Evolutionary conservation across 805 yeast genomes (phyloP).

Genomic region (Saccharomyces mikatae): DNA sequence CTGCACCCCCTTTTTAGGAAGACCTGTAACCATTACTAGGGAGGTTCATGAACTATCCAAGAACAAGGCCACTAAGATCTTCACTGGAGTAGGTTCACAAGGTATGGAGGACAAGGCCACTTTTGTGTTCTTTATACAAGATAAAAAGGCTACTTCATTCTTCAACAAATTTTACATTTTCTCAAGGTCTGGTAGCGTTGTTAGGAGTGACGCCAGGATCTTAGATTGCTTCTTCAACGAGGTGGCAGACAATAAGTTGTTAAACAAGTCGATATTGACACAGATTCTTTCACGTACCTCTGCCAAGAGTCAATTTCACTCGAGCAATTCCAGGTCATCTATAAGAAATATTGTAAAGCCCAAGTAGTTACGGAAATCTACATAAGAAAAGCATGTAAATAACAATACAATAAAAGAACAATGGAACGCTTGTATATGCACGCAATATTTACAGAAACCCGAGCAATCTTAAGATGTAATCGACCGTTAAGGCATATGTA

Average conservation of each 20-base stretch:
- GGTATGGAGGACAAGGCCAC: conserved; percentile 28
- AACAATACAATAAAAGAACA: neutral
- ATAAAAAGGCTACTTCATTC: conserved; percentile 10
- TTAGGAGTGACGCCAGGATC: conserved; percentile 24
- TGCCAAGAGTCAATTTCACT: neutral
- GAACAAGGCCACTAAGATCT: conserved; percentile 14
- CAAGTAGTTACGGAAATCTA: neutral
- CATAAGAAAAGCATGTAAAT: conserved; percentile 5
- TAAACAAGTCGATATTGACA: neutral
- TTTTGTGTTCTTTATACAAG: conserved; percentile 19
- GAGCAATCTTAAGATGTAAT: conserved; percentile 43
- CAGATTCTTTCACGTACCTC: neutral
- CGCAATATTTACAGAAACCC: conserved; percentile 18
- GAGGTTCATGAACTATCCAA: conserved; percentile 14
- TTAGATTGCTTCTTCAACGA: conserved; percentile 22
- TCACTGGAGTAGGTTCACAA: conserved; percentile 26
- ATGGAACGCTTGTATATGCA: neutral
- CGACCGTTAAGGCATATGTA: conserved; percentile 58
- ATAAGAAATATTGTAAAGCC: neutral
- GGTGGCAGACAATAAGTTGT: neutral
- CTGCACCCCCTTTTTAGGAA: conserved; percentile 15
- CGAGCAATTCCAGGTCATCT: neutral
- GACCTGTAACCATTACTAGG: conserved; percentile 9
- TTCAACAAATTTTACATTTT: conserved; percentile 21
- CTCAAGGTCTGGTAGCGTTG: conserved; percentile 25